Conservation (phyloP, 345 rosid genomes). For the Cardamine resedifolia region DNA sequence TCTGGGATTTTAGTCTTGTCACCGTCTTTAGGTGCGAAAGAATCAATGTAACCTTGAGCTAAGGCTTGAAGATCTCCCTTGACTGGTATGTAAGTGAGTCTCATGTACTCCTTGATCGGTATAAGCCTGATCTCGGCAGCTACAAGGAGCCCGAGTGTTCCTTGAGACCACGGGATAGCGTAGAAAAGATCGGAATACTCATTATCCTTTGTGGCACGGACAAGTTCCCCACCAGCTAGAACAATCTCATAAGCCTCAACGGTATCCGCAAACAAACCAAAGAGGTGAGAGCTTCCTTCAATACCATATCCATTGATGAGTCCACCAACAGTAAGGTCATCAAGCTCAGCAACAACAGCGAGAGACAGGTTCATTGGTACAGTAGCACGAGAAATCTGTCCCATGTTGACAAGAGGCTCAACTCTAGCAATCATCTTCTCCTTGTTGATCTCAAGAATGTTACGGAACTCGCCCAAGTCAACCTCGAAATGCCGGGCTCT, state of each 20-base stretch:
- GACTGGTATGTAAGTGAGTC: conserved; percentile 82
- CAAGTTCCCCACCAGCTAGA: conserved; percentile 80
- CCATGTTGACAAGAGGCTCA: conserved; percentile 99
- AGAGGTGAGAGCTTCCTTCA: conserved; percentile 97
- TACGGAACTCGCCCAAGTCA: conserved; percentile 79
- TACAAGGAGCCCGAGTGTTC: conserved; percentile 94
- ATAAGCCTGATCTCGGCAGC: conserved; percentile 93
- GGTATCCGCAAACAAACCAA: conserved; percentile 95
- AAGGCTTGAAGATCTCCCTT: conserved; percentile 63
- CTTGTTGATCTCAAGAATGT: conserved; percentile 77
- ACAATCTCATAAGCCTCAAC: conserved; percentile 96
- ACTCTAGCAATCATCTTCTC: conserved; percentile 91
- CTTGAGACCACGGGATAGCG: conserved; percentile 98
- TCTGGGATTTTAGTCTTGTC: conserved; percentile 83
- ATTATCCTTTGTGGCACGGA: conserved; percentile 91
- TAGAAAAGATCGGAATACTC: conserved; percentile 90
- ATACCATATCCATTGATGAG: conserved; percentile 99
- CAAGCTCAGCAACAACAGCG: conserved; percentile 99
- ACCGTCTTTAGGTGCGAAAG: conserved; percentile 89
- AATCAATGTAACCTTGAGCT: conserved; percentile 85
- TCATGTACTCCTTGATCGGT: conserved; percentile 90
- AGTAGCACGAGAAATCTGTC: conserved; percentile 82
- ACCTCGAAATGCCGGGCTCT: conserved; percentile 95
- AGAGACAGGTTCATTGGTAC: conserved; percentile 94
- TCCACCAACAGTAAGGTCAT: conserved; percentile 98